A percentile compares a stretch with the other conserved stretches of the same genome.
These are phyloP conservation scores for Aphanomyces stellatus DNA, from an alignment of 352 stramenopile species.

Conservation along the genomic window DNA sequence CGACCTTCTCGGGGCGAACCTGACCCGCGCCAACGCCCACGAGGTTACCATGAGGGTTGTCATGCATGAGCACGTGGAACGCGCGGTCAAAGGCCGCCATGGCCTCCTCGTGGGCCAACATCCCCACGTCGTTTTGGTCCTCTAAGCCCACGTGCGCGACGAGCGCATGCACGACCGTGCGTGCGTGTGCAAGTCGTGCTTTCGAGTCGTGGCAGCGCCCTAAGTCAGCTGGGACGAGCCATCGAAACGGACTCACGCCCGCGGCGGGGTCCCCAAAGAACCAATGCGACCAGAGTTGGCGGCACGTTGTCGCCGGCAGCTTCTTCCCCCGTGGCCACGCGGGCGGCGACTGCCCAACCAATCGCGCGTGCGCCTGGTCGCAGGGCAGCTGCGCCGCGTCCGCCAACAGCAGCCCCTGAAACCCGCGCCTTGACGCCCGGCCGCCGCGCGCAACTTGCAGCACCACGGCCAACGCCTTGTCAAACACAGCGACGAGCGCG, in stretches of 20 bases:
- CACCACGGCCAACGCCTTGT: too few relatives aligned
- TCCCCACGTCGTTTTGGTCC: neutral
- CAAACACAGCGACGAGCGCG: too few relatives aligned
- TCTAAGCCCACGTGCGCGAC: neutral
- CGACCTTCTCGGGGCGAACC: neutral
- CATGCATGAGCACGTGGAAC: conserved; percentile 2
- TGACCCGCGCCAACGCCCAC: neutral
- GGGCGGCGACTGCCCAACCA: too few relatives aligned
- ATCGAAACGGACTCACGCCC: neutral
- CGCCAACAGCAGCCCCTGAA: too few relatives aligned
- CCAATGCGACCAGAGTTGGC: too few relatives aligned
- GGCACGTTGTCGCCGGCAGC: too few relatives aligned
- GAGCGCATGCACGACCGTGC: neutral
- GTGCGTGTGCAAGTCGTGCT: neutral
- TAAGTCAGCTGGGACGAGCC: neutral
- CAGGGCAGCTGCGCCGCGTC: too few relatives aligned
- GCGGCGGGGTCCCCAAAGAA: too few relatives aligned
- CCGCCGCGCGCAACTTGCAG: too few relatives aligned
- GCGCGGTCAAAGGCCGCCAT: neutral
- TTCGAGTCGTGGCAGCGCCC: neutral
- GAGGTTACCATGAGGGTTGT: neutral
- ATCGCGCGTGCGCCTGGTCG: too few relatives aligned
- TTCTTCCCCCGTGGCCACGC: too few relatives aligned
- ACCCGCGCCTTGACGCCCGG: too few relatives aligned
- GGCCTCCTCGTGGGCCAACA: neutral